phyloP scores from a whole-genome alignment of 176 grass and related monocot species.

The Guadua angustifolia region DNA sequence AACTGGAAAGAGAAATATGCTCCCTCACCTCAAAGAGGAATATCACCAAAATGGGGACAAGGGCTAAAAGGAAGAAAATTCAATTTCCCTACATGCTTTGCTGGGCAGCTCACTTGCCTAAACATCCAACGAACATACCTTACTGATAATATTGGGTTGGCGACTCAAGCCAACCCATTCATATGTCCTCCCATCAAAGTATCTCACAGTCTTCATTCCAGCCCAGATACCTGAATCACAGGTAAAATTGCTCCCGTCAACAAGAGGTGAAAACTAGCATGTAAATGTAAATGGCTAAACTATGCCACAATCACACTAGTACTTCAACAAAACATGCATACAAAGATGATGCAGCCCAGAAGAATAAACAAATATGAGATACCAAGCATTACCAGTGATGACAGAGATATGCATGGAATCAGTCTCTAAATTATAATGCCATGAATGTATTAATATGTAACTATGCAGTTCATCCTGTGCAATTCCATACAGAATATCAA shows the following conservation, averaged over 20 bases:
- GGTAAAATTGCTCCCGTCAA: constrained; percentile 28
- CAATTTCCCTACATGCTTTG: neutral
- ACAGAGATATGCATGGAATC: constrained; percentile 1
- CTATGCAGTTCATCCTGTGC: neutral
- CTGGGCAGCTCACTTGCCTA: constrained; percentile 12
- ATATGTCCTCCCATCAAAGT: constrained; percentile 96
- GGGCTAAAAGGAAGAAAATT: neutral
- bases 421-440: neutral
- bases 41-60: neutral
- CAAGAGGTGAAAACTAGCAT: neutral
- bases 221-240: constrained; percentile 93
- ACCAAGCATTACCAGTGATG: constrained; percentile 16
- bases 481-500: neutral
- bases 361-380: neutral
- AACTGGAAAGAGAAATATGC: constrained; percentile 3
- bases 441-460: constrained; percentile 10
- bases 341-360: constrained; percentile 3
- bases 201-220: constrained; percentile 92
- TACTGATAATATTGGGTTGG: constrained; percentile 95
- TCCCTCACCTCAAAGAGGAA: constrained; percentile 11
- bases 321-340: constrained; percentile 26
- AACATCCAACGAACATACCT: constrained; percentile 61
- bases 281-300: constrained; percentile 26
- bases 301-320: neutral
- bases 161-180: constrained; percentile 97